Evolutionary conservation across 495 filamentous ascomycete genomes (phyloP), one percentile per base, ranked within the genome.

Genomic region (Cladorrhinum samala): DNA sequence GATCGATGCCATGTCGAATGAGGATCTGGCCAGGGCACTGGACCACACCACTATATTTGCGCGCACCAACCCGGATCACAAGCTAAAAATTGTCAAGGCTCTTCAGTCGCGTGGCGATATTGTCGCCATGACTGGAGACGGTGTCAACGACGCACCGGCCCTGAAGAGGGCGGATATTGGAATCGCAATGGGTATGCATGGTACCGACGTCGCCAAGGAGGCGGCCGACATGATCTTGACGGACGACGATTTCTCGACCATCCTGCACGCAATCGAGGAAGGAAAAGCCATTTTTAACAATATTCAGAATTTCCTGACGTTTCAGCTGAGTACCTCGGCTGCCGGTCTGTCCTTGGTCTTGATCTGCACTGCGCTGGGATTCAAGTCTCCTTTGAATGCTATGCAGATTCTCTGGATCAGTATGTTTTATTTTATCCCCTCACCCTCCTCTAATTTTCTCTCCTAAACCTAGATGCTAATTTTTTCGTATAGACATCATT

Each of bases 371-470:
- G 86, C 87, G 53, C 75, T 95, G 54, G 93, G 93, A 14, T 90
- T 94, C 72, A 88, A 87, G 66, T 96, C 91, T 58, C 93, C 93
- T 38, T 75, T 98, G 25, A 98, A 98, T 64, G 89, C 93, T 30
- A 98, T 97, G 92, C 93, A 98, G 72, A 98, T 98, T 67, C 77
- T 98, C 41, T 98, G 93, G 93, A 97, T 98, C 61, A 98, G 92
- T 97, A 73, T 71, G 88, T 81, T 19, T 14, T 37, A 7, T n/a
- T n/a, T n/a, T n/a, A n/a, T 41, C 23, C 24, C 23, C 53, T 40
- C 33, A 19, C 7, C 21, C 20, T 37, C 50, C 9, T 25, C 41
- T 36, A 56, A n/a, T n/a, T n/a, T n/a, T n/a, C n/a, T 19, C 7
- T n/a, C 21, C 14, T 11, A 25, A 33, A 45, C 13, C 17, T 36